phyloP scores from a whole-genome alignment of 305 asterid genomes.

The Fraxinus baroniana region DNA sequence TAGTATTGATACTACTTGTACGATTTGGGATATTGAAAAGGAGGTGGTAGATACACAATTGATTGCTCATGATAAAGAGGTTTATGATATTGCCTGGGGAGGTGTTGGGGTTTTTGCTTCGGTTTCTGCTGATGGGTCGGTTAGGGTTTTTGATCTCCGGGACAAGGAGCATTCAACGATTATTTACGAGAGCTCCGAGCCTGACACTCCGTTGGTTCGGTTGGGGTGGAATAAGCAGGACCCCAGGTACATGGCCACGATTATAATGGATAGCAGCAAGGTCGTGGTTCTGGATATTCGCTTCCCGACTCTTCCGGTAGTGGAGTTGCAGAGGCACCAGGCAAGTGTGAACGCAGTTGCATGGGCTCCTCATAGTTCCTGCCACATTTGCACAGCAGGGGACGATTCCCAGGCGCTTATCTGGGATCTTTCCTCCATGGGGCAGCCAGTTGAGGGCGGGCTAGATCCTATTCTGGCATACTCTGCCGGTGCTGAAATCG shows the following conservation, averaged over 20 bases:
- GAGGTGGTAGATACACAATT: conserved; percentile 91
- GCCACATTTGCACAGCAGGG: conserved; percentile 95
- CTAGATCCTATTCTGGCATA: conserved; percentile 89
- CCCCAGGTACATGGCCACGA: conserved; percentile 89
- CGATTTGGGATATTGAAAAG: conserved; percentile 91
- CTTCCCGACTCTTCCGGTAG: conserved; percentile 79
- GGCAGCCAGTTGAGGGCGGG: conserved; percentile 89
- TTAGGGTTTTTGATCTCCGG: conserved; percentile 86
- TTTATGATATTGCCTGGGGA: conserved; percentile 94
- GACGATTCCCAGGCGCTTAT: conserved; percentile 91
- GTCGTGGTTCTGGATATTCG: conserved; percentile 88
- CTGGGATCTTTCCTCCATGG: conserved; percentile 94
- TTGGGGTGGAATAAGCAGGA: conserved; percentile 96
- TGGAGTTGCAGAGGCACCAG: conserved; percentile 92
- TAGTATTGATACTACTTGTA: conserved; percentile 85
- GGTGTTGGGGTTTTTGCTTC: conserved; percentile 93
- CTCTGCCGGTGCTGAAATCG: conserved; percentile 89
- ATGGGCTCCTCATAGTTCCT: conserved; percentile 95
- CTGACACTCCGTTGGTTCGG: conserved; percentile 82
- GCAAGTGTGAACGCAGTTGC: conserved; percentile 89
- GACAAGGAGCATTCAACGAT: conserved; percentile 95
- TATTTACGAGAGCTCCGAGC: conserved; percentile 88
- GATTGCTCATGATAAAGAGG: conserved; percentile 96
- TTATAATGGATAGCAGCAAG: conserved; percentile 81
- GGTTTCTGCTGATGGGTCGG: conserved; percentile 91